Conservation (phyloP, 2,329 filamentous ascomycete genomes). For the Fusarium sacchari region DNA sequence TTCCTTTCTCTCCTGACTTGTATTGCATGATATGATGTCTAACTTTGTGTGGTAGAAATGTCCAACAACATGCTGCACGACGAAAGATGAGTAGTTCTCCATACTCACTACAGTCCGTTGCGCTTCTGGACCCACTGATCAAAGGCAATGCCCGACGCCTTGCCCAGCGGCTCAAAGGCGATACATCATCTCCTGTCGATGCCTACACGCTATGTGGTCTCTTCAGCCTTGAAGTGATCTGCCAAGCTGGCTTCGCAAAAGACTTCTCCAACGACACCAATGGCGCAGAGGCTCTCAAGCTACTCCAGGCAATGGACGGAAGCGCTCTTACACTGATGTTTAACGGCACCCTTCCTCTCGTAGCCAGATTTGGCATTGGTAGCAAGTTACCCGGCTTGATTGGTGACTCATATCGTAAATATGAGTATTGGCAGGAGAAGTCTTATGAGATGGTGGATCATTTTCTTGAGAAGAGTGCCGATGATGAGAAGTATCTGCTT, state of each 20-base stretch:
- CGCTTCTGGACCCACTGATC: rapidly evolving
- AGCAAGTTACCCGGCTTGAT: not conserved
- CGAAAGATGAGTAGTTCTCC: not conserved
- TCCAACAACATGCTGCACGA: not conserved
- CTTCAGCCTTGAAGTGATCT: not conserved
- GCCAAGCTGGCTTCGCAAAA: not conserved
- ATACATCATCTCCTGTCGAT: not conserved
- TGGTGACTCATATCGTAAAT: not conserved
- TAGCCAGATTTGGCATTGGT: not conserved
- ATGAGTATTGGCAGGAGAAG: not conserved
- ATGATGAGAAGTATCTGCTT: not conserved
- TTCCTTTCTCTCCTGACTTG: too few relatives aligned
- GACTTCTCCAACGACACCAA: not conserved
- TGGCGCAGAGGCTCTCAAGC: not conserved
- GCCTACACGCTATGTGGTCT: not conserved
- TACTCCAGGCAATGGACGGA: not conserved
- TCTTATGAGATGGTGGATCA: not conserved
- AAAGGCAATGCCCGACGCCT: not conserved
- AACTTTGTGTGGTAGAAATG: rapidly evolving
- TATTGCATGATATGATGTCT: too few relatives aligned
- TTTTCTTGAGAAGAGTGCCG: not conserved
- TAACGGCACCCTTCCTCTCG: not conserved
- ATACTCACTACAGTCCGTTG: not conserved
- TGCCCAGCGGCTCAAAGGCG: rapidly evolving
- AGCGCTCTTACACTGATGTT: not conserved